Evolutionary conservation across 164 flowering plant genomes (phyloP), one percentile per base, ranked within the genome.

Genomic region (Amborella trichopoda): DNA sequence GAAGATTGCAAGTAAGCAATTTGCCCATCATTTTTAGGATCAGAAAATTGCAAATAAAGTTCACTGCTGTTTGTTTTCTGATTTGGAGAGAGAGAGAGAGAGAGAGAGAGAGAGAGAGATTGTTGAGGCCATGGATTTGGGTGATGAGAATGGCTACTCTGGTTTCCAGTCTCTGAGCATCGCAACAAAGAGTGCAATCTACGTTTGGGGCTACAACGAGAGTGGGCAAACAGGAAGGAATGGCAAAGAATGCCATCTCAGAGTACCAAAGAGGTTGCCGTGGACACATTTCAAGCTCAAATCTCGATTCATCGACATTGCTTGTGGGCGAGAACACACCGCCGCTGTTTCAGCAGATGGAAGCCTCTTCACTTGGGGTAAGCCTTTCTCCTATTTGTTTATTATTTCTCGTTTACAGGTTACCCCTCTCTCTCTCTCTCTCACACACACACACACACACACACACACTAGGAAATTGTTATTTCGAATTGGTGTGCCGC

Each of bases 301-400:
- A 0, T 61, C 79, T 0, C 67, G 88, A 40, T 90, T 91, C 95
- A 55, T 81, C 58, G 89, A 86, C 62, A 66, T 90, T 41, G 78
- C 94, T 26, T 90, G 98, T 60, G 98, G 98, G 19, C 81, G 88
- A 17, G 97, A 80, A 65, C 97, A 89, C 55, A 89, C 97, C 9
- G 85, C 95, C 0, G 83, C 88, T 22, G 83, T 80, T 22, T 76
- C 90, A 25, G 81, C 98, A 2, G 89, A 83, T 63, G 98, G 98
- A 21, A 79, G 83, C 1, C 76, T 91, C 48, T 91, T 81, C 64
- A 81, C 95, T 32, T 91, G 98, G 98, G 98, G 98, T 89, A 30
- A 24, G 40, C 32, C 11, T 27, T 21, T 11, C 36, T 48, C 49
- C 34, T 36, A 27, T 47, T 47, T 12, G 18, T 46, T 26, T 6